phyloP scores from a whole-genome alignment of 192 early-diverging fungal species.

The Dimargaris xerosporica region DNA sequence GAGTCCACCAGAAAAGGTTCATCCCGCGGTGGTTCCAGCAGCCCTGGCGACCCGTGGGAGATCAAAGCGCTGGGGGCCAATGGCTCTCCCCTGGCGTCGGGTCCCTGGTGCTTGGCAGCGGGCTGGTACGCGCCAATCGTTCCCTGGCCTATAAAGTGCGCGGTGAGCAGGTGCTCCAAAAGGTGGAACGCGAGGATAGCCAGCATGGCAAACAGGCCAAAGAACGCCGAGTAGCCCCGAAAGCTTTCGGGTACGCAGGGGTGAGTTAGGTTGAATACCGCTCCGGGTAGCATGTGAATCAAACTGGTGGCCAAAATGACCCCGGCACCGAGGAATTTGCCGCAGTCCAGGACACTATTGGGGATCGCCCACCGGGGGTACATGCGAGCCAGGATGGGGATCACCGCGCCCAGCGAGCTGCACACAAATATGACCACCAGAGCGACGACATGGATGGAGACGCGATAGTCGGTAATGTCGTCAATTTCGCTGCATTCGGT shows the following conservation, averaged over 20 bases:
- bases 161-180: constrained; percentile 36
- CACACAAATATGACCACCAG: constrained; percentile 39
- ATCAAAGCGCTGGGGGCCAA: constrained; percentile 3
- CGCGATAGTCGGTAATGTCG: background rate
- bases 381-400: constrained; percentile 31
- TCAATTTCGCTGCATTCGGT: background rate
- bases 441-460: constrained; percentile 29
- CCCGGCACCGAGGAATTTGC: constrained; percentile 46
- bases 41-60: background rate
- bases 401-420: constrained; percentile 31
- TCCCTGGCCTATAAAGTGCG: constrained; percentile 21
- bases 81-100: too few relatives aligned
- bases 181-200: constrained; percentile 48
- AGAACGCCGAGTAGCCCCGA: constrained; percentile 34
- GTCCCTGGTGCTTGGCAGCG: background rate
- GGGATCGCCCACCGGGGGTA: constrained; percentile 19
- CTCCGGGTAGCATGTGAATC: constrained; percentile 56
- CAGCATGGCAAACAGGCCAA: constrained; percentile 41
- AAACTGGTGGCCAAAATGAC: constrained; percentile 62
- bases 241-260: constrained; percentile 35
- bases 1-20: background rate
- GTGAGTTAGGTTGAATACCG: constrained; percentile 35
- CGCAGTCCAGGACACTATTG: constrained; percentile 20
- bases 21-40: background rate
- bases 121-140: constrained; percentile 4